phyloP scores from a whole-genome alignment of 2,329 filamentous ascomycete genomes.

The Fusarium sp. region DNA sequence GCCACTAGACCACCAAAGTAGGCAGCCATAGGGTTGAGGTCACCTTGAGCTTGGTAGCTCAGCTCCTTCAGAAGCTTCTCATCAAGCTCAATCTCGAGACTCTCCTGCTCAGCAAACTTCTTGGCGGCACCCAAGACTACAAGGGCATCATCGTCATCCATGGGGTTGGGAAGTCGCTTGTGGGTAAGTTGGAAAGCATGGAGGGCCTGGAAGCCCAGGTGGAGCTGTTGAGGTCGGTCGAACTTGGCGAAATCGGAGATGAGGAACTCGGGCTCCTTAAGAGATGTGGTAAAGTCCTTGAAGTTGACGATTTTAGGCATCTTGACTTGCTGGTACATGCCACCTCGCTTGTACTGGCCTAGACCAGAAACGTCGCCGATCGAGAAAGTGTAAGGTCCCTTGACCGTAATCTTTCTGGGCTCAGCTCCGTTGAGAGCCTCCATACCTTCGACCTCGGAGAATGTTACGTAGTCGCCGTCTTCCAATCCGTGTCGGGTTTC shows the following conservation, averaged over 20 bases:
- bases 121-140: conserved; percentile 81
- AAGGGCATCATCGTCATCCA: conserved; percentile 85
- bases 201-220: conserved; percentile 91
- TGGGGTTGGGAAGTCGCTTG: conserved; percentile 80
- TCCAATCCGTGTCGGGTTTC: conserved; percentile 95
- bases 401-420: conserved; percentile 91
- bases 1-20: conserved; percentile 94
- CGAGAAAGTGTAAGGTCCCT: conserved; percentile 96
- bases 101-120: conserved; percentile 77
- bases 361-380: conserved; percentile 92
- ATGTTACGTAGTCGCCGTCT: conserved; percentile 96
- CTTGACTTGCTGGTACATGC: conserved; percentile 95
- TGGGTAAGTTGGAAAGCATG: conserved; percentile 84
- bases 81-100: conserved; percentile 76
- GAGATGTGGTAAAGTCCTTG: conserved; percentile 78
- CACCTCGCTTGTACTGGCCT: conserved; percentile 87
- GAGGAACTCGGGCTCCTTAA: conserved; percentile 89
- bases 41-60: conserved; percentile 92
- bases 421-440: conserved; percentile 84
- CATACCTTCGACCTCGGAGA: conserved; percentile 93
- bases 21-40: conserved; percentile 90
- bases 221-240: conserved; percentile 90
- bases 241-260: conserved; percentile 98
- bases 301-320: conserved; percentile 96
- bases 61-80: conserved; percentile 94